Evolutionary conservation across 495 filamentous ascomycete genomes (phyloP), one percentile per base, ranked within the genome.

Genomic region (Chaetomium cochliodes): DNA sequence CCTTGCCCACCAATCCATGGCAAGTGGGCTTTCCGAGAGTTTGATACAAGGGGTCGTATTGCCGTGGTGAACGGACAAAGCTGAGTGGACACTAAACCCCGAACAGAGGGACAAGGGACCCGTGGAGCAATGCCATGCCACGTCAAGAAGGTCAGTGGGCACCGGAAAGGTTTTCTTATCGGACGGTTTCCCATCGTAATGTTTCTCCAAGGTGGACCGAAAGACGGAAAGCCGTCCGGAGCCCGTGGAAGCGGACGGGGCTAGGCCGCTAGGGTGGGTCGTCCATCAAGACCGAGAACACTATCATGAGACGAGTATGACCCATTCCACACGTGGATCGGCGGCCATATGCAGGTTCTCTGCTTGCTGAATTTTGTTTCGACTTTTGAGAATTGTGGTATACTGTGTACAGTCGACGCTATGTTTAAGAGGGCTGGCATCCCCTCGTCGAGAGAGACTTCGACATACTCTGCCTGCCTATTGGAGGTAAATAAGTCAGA

Each of bases 41-140:
- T 39, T 60, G 63, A 65, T 26, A 65, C 63, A 54, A 20, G 37
- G 50, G 26, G 22, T 46, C 58, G 65, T 25, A 37, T 44, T 30
- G 60, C 47, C 64, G 60, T 62, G 52, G 55, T 28, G 58, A 33
- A 69, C 28, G 39, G 53, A 30, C 13, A 41, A 63, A 47, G 9
- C 44, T 56, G 46, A 53, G 25, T 42, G 54, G 46, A 51, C 33
- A 52, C 11, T 7, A 25, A 6, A 22, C 55, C 28, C 15, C 15
- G 47, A 60, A 22, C 25, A 20, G 28, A 18, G 7, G 42, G 0
- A 26, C 25, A 18, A 18, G 3, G 42, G 2, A 26, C 25, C 49
- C 42, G 33, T 62, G 47, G 33, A 16, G 20, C 59, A 8, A 15
- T 11, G 18, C 33, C 47, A 33, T 39, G 3, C 22, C 2, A 16